Conservation (phyloP, 2,329 filamentous ascomycete genomes). For the Trichoderma atrobrunneum region DNA sequence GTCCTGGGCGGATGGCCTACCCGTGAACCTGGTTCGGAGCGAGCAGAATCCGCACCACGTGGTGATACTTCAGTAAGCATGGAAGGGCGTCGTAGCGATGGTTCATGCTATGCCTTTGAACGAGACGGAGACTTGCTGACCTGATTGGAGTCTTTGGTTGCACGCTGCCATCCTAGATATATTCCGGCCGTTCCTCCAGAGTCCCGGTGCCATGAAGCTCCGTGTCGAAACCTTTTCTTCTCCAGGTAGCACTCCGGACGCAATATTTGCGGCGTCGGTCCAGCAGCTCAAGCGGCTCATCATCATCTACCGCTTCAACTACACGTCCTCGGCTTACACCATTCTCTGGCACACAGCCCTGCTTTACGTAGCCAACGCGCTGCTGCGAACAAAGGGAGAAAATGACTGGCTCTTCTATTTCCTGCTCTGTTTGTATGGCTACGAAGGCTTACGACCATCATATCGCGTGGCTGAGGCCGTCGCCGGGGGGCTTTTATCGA, state of each 20-base stretch:
- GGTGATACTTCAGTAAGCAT: not conserved
- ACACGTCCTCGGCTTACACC: constrained; percentile 32
- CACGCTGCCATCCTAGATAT: not conserved
- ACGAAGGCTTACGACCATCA: too few relatives aligned
- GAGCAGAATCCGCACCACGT: not conserved
- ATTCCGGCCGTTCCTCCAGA: not conserved
- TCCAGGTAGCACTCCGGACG: constrained; percentile 26
- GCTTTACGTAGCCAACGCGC: too few relatives aligned
- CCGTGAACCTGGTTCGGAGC: not conserved
- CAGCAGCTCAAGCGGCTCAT: constrained; percentile 39
- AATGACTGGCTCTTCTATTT: too few relatives aligned
- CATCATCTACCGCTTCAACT: constrained; percentile 34
- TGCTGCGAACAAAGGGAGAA: too few relatives aligned
- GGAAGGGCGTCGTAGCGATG: not conserved
- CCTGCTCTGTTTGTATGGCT: too few relatives aligned
- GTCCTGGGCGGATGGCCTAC: constrained; percentile 30
- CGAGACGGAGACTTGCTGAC: not conserved
- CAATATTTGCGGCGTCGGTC: constrained; percentile 34
- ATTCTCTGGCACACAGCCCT: too few relatives aligned
- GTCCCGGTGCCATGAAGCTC: not conserved
- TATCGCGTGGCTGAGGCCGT: too few relatives aligned
- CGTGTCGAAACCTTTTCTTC: not conserved
- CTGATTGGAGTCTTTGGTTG: not conserved
- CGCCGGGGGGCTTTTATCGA: too few relatives aligned
- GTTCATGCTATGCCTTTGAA: not conserved